Conservation (phyloP, 306 rosid genomes). For the Fagus sylvatica region DNA sequence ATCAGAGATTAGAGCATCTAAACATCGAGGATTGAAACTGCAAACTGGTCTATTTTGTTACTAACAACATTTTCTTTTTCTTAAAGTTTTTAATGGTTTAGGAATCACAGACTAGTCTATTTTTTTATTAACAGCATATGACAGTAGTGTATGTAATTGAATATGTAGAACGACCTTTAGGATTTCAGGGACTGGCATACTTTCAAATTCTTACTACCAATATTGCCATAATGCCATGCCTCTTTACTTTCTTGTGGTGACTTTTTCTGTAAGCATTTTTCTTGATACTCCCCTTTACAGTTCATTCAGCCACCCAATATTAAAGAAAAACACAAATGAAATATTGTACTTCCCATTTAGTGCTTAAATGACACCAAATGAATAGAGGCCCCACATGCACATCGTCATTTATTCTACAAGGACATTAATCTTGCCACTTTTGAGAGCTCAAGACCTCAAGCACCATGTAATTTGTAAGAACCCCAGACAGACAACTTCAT, state of each 20-base stretch:
- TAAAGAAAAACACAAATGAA: background rate
- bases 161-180: background rate
- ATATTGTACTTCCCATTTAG: background rate
- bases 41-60: background rate
- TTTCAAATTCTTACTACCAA: background rate
- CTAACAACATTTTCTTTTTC: background rate
- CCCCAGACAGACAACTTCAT: background rate
- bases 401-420: slow-evolving; percentile 11
- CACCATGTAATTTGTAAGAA: background rate
- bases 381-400: background rate
- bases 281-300: background rate
- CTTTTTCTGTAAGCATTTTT: background rate
- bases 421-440: background rate
- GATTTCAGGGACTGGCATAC: background rate
- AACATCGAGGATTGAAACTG: background rate
- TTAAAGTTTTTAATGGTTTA: background rate
- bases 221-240: background rate
- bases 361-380: slow-evolving; percentile 2
- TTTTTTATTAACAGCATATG: background rate
- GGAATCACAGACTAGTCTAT: background rate
- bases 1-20: slow-evolving; percentile 25
- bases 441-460: background rate
- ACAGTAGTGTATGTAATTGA: background rate
- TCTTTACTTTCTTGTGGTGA: background rate
- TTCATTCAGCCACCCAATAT: background rate